Evolutionary conservation across 2,329 filamentous ascomycete genomes (phyloP), one percentile per base, ranked within the genome.

Genomic region (Albifimbria verrucaria): DNA sequence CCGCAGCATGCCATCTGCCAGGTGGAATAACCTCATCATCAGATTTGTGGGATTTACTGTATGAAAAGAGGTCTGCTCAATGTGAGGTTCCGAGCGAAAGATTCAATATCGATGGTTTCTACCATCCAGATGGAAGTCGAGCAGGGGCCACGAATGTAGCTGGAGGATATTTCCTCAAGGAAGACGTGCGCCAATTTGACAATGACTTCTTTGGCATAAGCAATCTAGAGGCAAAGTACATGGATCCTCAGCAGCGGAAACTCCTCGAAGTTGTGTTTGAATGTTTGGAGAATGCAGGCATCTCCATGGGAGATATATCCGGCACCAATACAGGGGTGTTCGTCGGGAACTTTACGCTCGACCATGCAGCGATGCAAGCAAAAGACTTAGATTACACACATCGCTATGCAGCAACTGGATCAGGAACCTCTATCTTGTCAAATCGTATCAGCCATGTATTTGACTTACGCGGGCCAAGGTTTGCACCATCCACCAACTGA

Each of bases 151-250:
- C 7, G 59, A 60, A 9, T 61, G 62, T 36, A 54, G 58, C 42
- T 23, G 59, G 59, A 11, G 59, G 59, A 7, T 59, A 62, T 42
- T 62, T 62, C 20, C 57, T 62, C 18, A 60, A 60, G 42, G 46
- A 59, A 17, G 59, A 62, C 25, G 56, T 62, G 17, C 62, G 60
- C 47, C 59, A 62, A 53, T 62, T 62, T 36, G 59, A 62, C 47
- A 58, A 62, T 53, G 62, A 62, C 52, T 62, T 62, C 54, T 62
- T 62, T 48, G 59, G 59, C 4, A 62, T 62, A 20, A 62, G 58
- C 49, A 62, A 62, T 52, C 58, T 62, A 9, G 62, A 60, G 0
- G 59, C 59, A 12, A 62, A 59, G 18, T 60, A 60, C 10, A 62
- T 62, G 60, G 60, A 62, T 43, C 60, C 60, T 0, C 60, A 62